A percentile compares a stretch with the other conserved stretches of the same genome.
phyloP scores from a whole-genome alignment of 768 basidiomycete species.

The Mycena olivaceomarginata region DNA sequence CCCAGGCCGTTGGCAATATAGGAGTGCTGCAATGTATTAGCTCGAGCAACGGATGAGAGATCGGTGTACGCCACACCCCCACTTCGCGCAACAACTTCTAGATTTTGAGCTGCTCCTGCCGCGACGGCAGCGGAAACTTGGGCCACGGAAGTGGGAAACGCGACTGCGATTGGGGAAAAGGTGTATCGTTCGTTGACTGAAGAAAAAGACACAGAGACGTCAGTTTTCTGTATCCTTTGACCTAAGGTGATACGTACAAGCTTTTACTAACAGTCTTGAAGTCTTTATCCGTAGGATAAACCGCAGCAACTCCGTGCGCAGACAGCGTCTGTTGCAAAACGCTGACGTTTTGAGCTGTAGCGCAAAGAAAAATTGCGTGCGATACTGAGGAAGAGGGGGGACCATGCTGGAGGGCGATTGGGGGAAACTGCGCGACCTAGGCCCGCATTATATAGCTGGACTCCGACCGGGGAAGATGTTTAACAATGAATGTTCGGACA shows the following conservation, averaged over 20 bases:
- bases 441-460: not conserved
- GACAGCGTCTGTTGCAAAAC: slow-evolving; percentile 32
- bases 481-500: not conserved
- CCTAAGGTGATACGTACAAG: slow-evolving; percentile 17
- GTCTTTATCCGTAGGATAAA: slow-evolving; percentile 35
- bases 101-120: slow-evolving; percentile 55
- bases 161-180: slow-evolving; percentile 61
- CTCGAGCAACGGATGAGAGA: not conserved
- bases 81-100: slow-evolving; percentile 64
- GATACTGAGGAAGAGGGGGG: not conserved
- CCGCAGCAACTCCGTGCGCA: slow-evolving; percentile 32
- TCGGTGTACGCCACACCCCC: slow-evolving; percentile 61
- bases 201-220: not conserved
- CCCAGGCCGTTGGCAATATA: slow-evolving; percentile 72
- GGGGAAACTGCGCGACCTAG: not conserved
- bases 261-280: slow-evolving; percentile 29
- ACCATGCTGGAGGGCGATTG: slow-evolving; percentile 24
- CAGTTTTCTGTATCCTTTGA: not conserved
- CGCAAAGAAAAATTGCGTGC: slow-evolving; percentile 18
- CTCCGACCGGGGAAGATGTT: not conserved
- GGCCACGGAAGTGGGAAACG: slow-evolving; percentile 56
- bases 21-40: slow-evolving; percentile 58
- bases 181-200: slow-evolving; percentile 64
- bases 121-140: slow-evolving; percentile 62
- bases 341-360: slow-evolving; percentile 27